Base-by-base conservation (phyloP, 352 stramenopile species). In the Pythium folliculosum region DNA sequence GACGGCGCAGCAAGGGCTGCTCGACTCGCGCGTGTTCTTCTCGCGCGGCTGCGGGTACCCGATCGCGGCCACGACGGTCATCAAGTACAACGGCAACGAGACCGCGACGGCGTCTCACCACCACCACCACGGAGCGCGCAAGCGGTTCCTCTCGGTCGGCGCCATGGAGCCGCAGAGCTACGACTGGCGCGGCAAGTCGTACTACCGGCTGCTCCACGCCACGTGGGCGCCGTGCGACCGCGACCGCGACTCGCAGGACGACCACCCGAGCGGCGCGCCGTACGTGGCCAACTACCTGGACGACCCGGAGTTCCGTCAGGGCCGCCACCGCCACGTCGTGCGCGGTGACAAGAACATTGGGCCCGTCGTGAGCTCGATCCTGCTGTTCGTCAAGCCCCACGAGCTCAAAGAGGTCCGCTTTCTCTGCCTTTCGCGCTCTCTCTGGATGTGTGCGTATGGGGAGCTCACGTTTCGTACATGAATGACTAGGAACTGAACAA, bases 361-460 rank as follows among this genome's bases (percentile, higher is more conserved):
- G 0, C 91, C 90, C 0, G 92, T 99, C 37, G 84, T 98, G 55
- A 97, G 88, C 45, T 98, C 91, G 37, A 98, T 97, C 5, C 80
- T 99, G 65, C 87, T 97, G 45, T 98, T 98, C 82, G 95, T 98
- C 48, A 97, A 98, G 66, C 94, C 94, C 37, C 81, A 96, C 53
- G 88, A 98, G 19, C 77, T 99, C 47, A 99, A 99, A 77, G 91
- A 96, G 62, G 80, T 83, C 22, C 9, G 64, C 21, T 17, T 13
- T 32, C 27, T 2, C 27, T 32, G 27, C 27, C 27, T 32, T 32
- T n/a, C n/a, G n/a, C n/a, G n/a, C n/a, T n/a, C 27, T 5, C 27
- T 5, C 27, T 2, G 27, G 27, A 32, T 32, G 5, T 32, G 27
- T 32, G 27, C 27, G 2, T 32, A 32, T 32, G 27, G 27, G 27